Evolutionary conservation across 2,329 filamentous ascomycete species (phyloP), one percentile per base, ranked within the genome.

Genomic region (Phyllosticta citrichinensis): DNA sequence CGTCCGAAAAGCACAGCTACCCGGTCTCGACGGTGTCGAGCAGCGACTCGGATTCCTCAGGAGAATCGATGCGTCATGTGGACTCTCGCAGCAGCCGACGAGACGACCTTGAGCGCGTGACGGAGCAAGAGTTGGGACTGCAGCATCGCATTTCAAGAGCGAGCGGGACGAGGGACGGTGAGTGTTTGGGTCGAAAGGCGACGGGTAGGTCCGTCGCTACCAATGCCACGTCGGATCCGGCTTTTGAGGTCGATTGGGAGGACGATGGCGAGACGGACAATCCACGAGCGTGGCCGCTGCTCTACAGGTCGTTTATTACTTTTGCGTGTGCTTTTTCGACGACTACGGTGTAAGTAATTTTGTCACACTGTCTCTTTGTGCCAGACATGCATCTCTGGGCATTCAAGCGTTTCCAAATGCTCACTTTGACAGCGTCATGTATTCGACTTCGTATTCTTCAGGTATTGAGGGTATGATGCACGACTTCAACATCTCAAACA

Each of bases 371-470:
- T 40, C 11, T 17, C 11, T 40, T 40, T 30, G 27, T 40, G 12
- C 30, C 30, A 40, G 6, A 10, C 27, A 40, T 40, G 5, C 35
- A 17, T 40, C 35, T 47, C 40, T n/a, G 14, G 40, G 17, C 17
- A 8, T 17, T 47, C 14, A 14, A 47, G 40, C 17, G 6, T 19
- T n/a, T 27, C 53, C 14, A 27, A 17, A 10, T 2, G 54, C 55
- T 61, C 22, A 56, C 51, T 2, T 24, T 52, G 22, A n/a, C 52
- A 63, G 62, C n/a, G 86, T 91, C 17, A 70, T 91, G 54, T 90
- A 91, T 69, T 90, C 86, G 55, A 94, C 90, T 0, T 86, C 83
- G 57, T 95, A 94, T 70, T 91, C 89, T 0, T 83, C 86, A 0
- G 86, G 85, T 2, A 83, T 88, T 35, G 81, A 83, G 0, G 86